These are phyloP conservation scores for Arachnomyces sp. DNA, from an alignment of 2,329 filamentous ascomycete species.

Conservation along the genomic window DNA sequence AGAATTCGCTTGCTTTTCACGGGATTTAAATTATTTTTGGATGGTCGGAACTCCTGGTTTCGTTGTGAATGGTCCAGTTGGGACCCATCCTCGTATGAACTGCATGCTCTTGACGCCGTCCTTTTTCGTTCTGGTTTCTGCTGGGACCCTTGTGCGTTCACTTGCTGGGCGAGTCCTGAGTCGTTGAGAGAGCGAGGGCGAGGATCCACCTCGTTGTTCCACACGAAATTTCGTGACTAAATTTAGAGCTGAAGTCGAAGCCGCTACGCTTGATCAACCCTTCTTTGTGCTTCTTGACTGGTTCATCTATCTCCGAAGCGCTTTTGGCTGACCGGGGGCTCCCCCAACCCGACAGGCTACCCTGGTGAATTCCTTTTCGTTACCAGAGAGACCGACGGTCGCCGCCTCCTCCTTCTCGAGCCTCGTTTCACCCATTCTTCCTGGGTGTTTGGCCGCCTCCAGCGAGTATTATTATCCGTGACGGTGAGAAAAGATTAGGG, in stretches of 20 bases:
- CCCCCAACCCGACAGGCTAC: conserved; percentile 1
- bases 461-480: conserved; percentile 9
- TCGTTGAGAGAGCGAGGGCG: conserved; percentile 8
- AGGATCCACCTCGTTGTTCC: no score
- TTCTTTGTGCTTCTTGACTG: neutral
- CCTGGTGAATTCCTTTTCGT: neutral
- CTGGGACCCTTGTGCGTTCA: no score
- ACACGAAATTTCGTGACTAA: conserved; percentile 22
- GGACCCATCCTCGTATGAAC: conserved; percentile 17
- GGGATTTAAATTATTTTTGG: no score
- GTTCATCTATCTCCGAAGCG: neutral
- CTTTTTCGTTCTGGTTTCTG: no score
- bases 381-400: neutral
- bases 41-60: no score
- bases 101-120: conserved; percentile 27
- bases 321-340: conserved; percentile 6
- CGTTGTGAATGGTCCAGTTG: neutral
- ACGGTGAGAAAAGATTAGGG: conserved; percentile 8
- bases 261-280: conserved; percentile 6
- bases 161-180: no score
- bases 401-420: conserved; percentile 4
- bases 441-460: conserved; percentile 5
- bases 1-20: no score
- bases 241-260: conserved; percentile 27
- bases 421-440: conserved; percentile 9